These are phyloP conservation scores for Petunia axillaris DNA, from an alignment of 257 asterid genomes.

Conservation along the genomic window DNA sequence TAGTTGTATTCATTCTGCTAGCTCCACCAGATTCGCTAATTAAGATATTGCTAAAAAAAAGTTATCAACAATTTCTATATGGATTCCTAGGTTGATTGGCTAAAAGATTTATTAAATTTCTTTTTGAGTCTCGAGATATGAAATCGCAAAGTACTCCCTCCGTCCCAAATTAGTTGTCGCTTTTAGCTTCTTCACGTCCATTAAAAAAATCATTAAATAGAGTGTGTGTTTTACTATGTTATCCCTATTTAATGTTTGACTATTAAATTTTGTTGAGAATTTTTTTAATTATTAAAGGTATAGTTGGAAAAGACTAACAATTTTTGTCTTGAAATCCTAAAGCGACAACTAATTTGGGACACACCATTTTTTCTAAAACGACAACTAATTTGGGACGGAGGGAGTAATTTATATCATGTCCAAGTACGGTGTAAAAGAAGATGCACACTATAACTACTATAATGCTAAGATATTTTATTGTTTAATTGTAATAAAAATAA, in stretches of 20 bases:
- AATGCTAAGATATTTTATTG: neutral
- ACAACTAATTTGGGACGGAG: no score
- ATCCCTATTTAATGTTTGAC: no score
- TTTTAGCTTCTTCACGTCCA: no score
- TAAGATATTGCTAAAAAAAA: conserved; percentile 8
- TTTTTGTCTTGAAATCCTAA: no score
- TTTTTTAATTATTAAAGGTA: no score
- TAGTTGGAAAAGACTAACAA: no score
- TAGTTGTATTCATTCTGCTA: neutral
- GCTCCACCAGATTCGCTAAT: neutral
- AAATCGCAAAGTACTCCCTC: neutral
- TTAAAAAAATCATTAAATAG: no score
- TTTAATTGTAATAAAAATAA: neutral
- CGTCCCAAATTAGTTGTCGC: no score
- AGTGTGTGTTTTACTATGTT: no score
- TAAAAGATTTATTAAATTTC: neutral
- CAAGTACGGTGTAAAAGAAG: conserved; percentile 8
- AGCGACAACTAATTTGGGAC: no score
- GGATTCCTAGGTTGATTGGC: conserved; percentile 7
- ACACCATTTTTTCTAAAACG: no score
- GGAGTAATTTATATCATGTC: neutral
- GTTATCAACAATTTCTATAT: neutral
- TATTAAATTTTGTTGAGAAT: no score
- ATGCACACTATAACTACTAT: neutral
- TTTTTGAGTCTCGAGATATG: conserved; percentile 6